These are phyloP conservation scores for Avena eriantha DNA, from an alignment of 176 grass and related monocot species.

Conservation along the genomic window DNA sequence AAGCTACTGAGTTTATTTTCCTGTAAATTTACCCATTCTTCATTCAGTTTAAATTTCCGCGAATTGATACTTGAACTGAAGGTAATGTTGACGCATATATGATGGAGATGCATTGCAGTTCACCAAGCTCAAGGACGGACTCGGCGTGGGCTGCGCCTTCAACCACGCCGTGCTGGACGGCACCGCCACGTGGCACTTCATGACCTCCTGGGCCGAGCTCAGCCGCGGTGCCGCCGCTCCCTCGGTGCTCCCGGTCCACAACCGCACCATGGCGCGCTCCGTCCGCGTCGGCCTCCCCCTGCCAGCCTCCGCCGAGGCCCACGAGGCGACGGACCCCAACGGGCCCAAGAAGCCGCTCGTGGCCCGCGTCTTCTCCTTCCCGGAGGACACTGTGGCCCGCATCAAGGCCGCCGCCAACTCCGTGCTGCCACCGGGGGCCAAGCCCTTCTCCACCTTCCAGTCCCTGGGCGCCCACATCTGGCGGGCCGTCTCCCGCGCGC, in stretches of 20 bases:
- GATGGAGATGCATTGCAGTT: slow-evolving; percentile 51
- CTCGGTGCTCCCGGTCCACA: slow-evolving; percentile 56
- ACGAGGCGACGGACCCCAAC: slow-evolving; percentile 87
- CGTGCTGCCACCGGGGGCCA: slow-evolving; percentile 53
- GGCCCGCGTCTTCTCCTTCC: slow-evolving; percentile 85
- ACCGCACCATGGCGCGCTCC: slow-evolving; percentile 65
- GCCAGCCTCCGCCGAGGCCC: slow-evolving; percentile 58
- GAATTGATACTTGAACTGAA: neutral
- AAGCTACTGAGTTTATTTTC: neutral
- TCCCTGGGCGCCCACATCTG: slow-evolving; percentile 85
- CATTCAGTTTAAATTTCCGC: neutral
- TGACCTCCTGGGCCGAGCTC: slow-evolving; percentile 90
- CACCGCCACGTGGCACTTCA: slow-evolving; percentile 97
- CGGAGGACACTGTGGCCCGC: slow-evolving; percentile 48
- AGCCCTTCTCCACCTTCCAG: slow-evolving; percentile 96
- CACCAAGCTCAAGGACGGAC: slow-evolving; percentile 83
- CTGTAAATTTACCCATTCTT: neutral
- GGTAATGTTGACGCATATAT: neutral
- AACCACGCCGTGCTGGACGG: slow-evolving; percentile 97
- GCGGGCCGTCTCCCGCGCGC: slow-evolving; percentile 80
- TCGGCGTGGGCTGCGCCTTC: slow-evolving; percentile 90
- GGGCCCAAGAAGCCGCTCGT: slow-evolving; percentile 66
- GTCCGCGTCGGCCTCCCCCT: slow-evolving; percentile 69
- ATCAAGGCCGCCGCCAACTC: slow-evolving; percentile 82
- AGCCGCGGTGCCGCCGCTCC: slow-evolving; percentile 44